Evolutionary conservation across 1,139 yeast genomes (phyloP), one percentile per base, ranked within the genome.

Genomic region (Nakaseomyces glabratus): DNA sequence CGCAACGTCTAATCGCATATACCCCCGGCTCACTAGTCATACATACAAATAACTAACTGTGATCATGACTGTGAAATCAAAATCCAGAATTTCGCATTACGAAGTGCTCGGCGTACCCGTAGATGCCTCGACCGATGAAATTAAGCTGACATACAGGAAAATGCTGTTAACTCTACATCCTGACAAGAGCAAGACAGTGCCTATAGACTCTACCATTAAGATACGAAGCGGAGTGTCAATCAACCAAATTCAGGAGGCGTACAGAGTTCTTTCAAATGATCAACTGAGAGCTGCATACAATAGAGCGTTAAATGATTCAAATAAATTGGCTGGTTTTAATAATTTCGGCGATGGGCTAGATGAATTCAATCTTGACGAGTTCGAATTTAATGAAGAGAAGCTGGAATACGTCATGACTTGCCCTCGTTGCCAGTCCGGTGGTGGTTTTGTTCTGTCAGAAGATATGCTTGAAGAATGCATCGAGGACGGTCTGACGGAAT

Each of bases 91-190:
- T 15, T 30, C 57, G 1, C 47, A 68, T 48, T 81, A 81, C 51
- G 73, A 72, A 34, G 52, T 76, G 0, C 63, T 82, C 8, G 76
- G 69, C 0, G 58, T 80, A 2, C 45, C 50, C 0, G 55, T 61
- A 2, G 58, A 59, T 6, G 68, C 75, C 0, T 37, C 60, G 0
- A 43, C 46, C 0, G 46, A 43, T 2, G 74, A 70, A 11, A 65
- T 86, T 17, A 76, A 73, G 46, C 52, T 54, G 10, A 85, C 90
- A 0, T 86, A 85, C 51, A 69, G 68, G 38, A 59, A 56, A 23
- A 69, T 68, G 12, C 63, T 85, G n/a, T 61, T 86, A 3, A 52
- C 56, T 4, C 57, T 71, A 7, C 96, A 85, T 54, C 96, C 96
- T 0, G 96, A 85, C 50, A 85, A 85, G 51, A 53, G 51, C 6